Conservation (phyloP, 805 yeast genomes). For the Candida corydali region DNA sequence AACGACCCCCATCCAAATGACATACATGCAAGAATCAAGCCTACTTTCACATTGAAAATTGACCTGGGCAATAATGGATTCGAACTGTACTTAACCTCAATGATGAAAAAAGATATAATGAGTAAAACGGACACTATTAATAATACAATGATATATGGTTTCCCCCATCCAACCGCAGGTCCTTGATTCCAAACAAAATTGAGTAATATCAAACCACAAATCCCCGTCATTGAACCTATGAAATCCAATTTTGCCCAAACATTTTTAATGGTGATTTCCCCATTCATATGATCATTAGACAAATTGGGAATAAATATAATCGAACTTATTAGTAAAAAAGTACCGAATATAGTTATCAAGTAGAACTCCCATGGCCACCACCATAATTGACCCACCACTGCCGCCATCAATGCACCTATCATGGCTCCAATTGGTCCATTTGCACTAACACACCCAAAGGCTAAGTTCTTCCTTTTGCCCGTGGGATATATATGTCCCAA, state of each 20-base stretch:
- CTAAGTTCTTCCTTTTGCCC: conserved; percentile 49
- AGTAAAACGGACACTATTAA: conserved; percentile 48
- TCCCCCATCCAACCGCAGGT: conserved; percentile 65
- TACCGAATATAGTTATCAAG: conserved; percentile 39
- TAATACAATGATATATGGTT: conserved; percentile 53
- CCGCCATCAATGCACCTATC: conserved; percentile 50
- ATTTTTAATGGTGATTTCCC: conserved; percentile 9
- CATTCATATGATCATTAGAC: conserved; percentile 7
- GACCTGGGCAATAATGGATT: conserved; percentile 54
- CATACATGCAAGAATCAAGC: conserved; percentile 47
- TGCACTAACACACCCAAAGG: conserved; percentile 55
- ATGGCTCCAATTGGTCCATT: conserved; percentile 62
- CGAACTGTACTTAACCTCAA: conserved; percentile 43
- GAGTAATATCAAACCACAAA: conserved; percentile 56
- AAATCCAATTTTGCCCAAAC: conserved; percentile 16
- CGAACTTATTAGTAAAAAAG: conserved; percentile 26
- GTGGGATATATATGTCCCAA: conserved; percentile 39
- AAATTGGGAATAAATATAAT: conserved; percentile 34
- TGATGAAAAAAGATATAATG: conserved; percentile 38
- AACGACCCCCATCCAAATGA: conserved; percentile 75
- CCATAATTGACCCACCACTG: conserved; percentile 40
- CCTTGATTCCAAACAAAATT: conserved; percentile 76
- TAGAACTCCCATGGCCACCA: conserved; percentile 66
- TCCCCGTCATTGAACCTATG: conserved; percentile 44
- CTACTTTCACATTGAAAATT: conserved; percentile 41